Evolutionary conservation across 768 basidiomycete genomes (phyloP), one percentile per base, ranked within the genome.

Genomic region (Tricholoma flavovirens): DNA sequence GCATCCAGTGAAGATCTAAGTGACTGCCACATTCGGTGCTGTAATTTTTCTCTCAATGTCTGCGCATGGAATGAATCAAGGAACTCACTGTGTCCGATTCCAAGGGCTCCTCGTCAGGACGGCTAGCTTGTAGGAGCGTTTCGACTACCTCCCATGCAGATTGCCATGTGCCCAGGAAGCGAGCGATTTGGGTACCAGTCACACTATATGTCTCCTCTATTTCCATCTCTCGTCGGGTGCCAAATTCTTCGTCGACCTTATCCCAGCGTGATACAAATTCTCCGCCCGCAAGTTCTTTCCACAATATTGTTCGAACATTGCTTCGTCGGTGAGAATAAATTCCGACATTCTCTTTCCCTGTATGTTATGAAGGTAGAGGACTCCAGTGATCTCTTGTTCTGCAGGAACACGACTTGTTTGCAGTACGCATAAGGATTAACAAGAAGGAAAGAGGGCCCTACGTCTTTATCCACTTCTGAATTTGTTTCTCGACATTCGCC

Each of bases 221-320:
- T 24, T 52, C 51, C 36, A 38, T 24, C 35, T 52, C 51, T 26
- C 51, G 51, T 24, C 24, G 21, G 21, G 21, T 22, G 2, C 51
- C 51, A n/a, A 38, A 11, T 38, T 35, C 35, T 24, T 52, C 14
- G 24, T 24, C 11, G 4, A 52, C 51, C 15, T n/a, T 21, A 52
- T 52, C 51, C 51, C 51, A 52, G 24, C 22, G 30, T 52, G 51
- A 52, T n/a, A 26, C 51, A 52, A 21, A 38, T 52, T 17, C 40
- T 52, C 38, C 24, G 21, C 12, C 35, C 51, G n/a, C 21, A 52
- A 15, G 6, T 40, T 30, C 2, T 52, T 40, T 26, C 51, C 51
- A 22, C 51, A 52, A 4, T 36, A 52, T 38, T 19, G 35, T 40
- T 38, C 35, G 35, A 52, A 52, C 24, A 30, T 38, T 8, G 14